These are phyloP conservation scores for Verticillium klebahnii DNA, from an alignment of 2,329 filamentous ascomycete genomes.

Conservation along the genomic window DNA sequence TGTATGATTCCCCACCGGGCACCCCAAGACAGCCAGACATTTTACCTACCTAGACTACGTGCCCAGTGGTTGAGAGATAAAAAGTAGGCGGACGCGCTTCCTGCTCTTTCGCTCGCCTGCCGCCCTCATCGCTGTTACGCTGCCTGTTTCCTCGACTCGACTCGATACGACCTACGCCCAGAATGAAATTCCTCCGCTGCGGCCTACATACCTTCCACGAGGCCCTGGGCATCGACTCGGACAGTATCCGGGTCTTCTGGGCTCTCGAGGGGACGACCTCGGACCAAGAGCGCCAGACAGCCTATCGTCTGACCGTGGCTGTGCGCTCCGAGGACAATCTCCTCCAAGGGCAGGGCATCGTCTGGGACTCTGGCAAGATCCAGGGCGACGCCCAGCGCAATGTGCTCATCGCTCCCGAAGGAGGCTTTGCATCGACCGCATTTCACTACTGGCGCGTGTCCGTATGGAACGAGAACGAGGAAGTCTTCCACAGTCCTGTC, in stretches of 20 bases:
- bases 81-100: no score
- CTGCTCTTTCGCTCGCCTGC: no score
- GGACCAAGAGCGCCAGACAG: slow-evolving; percentile 22
- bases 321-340: background rate
- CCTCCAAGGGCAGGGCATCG: background rate
- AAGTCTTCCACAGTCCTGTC: slow-evolving; percentile 15
- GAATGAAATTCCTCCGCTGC: slow-evolving; percentile 23
- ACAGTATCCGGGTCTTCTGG: slow-evolving; percentile 31
- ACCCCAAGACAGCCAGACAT: no score
- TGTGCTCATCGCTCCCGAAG: slow-evolving; percentile 16
- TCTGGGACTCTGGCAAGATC: slow-evolving; percentile 15
- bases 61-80: no score
- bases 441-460: slow-evolving; percentile 30
- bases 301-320: slow-evolving; percentile 20
- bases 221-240: slow-evolving; percentile 30
- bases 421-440: slow-evolving; percentile 28
- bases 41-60: no score
- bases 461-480: slow-evolving; percentile 28
- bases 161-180: no score
- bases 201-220: slow-evolving; percentile 34
- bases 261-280: slow-evolving; percentile 19
- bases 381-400: slow-evolving; percentile 17
- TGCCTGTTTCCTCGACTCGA: no score
- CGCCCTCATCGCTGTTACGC: no score
- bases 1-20: no score